phyloP scores from a whole-genome alignment of 2,329 filamentous ascomycete genomes.

The Fusarium sp. region DNA sequence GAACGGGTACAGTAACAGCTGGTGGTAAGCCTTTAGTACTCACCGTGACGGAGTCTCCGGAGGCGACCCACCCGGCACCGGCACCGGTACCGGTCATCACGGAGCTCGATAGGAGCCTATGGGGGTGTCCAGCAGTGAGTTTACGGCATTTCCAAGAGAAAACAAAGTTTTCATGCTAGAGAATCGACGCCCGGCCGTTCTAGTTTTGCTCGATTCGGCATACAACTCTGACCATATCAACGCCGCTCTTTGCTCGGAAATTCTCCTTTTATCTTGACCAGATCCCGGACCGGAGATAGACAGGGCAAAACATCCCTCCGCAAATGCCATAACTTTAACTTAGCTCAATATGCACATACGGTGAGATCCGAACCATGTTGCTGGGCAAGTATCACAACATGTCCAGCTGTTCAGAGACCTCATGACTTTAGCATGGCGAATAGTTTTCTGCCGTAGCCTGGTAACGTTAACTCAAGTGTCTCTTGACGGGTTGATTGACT shows the following conservation, averaged over 20 bases:
- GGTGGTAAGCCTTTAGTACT: not conserved
- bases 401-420: not conserved
- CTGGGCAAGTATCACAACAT: not conserved
- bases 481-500: not conserved
- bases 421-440: not conserved
- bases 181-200: too few relatives aligned
- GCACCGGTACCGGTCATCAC: slow-evolving; percentile 4
- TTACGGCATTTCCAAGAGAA: not conserved
- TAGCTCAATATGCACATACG: not conserved
- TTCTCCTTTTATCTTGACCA: not conserved
- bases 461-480: not conserved
- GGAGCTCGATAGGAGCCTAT: not conserved
- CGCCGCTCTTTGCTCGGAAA: not conserved
- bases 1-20: slow-evolving; percentile 7
- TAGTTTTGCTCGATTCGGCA: not conserved
- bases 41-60: slow-evolving; percentile 17
- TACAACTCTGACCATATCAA: not conserved
- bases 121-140: not conserved
- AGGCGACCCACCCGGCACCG: slow-evolving; percentile 17
- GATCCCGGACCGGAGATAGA: not conserved
- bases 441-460: not conserved
- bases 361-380: not conserved
- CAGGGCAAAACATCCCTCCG: not conserved
- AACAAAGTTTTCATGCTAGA: too few relatives aligned
- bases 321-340: not conserved